These are phyloP conservation scores for Knufia petricola DNA, from an alignment of 2,329 filamentous ascomycete genomes.

Conservation along the genomic window DNA sequence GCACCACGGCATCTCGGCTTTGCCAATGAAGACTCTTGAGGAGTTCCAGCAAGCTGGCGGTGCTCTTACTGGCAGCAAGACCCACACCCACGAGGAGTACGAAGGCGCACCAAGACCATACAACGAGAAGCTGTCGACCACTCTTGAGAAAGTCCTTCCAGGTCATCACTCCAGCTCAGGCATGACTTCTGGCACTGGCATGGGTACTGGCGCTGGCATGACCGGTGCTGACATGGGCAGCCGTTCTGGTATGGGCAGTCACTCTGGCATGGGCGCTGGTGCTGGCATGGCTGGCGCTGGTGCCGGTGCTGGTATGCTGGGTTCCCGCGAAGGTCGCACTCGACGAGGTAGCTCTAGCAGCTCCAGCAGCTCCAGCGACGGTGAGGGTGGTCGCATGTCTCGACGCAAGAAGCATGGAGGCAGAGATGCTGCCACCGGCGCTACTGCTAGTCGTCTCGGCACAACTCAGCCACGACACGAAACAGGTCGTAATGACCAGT, in stretches of 20 bases:
- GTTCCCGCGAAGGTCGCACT: too few relatives aligned
- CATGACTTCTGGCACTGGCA: neutral
- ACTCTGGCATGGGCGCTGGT: conserved; percentile 6
- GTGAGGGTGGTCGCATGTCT: too few relatives aligned
- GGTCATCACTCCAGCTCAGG: neutral
- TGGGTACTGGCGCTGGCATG: conserved; percentile 4
- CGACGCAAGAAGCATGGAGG: too few relatives aligned
- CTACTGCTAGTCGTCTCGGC: too few relatives aligned
- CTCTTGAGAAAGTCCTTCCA: conserved; percentile 13
- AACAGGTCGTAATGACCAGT: too few relatives aligned
- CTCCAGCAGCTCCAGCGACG: conserved; percentile 5
- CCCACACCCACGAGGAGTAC: conserved; percentile 37
- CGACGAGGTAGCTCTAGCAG: neutral
- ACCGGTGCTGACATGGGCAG: conserved; percentile 9
- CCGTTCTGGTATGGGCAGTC: neutral
- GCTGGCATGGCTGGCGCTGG: conserved; percentile 5
- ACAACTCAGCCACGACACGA: too few relatives aligned
- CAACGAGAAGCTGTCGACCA: conserved; percentile 17
- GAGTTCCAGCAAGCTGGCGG: conserved; percentile 54
- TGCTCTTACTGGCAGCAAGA: conserved; percentile 37
- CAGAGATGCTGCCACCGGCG: too few relatives aligned
- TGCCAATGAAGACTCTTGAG: conserved; percentile 53
- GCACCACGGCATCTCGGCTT: conserved; percentile 53
- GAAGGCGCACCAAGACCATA: conserved; percentile 38
- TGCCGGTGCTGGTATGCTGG: neutral